These are phyloP conservation scores for Barnettozyma sucrosica DNA, from an alignment of 805 yeast genomes.

Conservation along the genomic window DNA sequence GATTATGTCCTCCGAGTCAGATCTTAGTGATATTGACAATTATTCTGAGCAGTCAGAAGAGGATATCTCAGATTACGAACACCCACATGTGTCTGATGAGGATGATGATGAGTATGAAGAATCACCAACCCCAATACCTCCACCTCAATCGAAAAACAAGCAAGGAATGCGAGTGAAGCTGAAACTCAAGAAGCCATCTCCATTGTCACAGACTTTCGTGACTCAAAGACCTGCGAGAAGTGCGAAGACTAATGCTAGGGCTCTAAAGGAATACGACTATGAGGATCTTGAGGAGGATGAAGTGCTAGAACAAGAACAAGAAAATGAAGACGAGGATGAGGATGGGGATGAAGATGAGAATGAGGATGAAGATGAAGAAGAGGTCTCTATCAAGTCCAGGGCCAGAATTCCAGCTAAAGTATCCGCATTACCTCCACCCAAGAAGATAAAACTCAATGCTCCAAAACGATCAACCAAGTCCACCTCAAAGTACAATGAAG, in stretches of 20 bases:
- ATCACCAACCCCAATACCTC: background rate
- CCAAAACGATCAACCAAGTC: slow-evolving; percentile 3
- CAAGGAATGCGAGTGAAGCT: background rate
- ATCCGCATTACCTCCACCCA: background rate
- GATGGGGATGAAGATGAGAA: slow-evolving; percentile 12
- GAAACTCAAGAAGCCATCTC: background rate
- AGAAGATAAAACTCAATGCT: background rate
- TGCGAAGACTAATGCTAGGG: slow-evolving; percentile 1
- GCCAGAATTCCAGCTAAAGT: background rate
- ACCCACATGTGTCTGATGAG: background rate
- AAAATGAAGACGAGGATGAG: slow-evolving; percentile 13
- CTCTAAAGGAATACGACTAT: slow-evolving; percentile 18
- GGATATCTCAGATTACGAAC: slow-evolving; percentile 1
- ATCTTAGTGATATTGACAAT: slow-evolving; percentile 5
- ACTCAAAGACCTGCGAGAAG: background rate
- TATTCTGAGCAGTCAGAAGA: slow-evolving; percentile 3
- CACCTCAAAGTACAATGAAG: slow-evolving; percentile 5
- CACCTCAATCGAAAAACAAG: background rate
- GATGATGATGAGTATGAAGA: slow-evolving; percentile 3
- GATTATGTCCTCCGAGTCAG: slow-evolving; percentile 3
- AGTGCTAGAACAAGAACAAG: slow-evolving; percentile 11
- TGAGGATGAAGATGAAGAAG: slow-evolving; percentile 14
- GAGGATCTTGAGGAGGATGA: slow-evolving; percentile 20
- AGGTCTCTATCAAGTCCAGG: background rate
- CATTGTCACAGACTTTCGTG: background rate